phyloP scores from a whole-genome alignment of 257 asterid genomes.

The Primulina eburnea region DNA sequence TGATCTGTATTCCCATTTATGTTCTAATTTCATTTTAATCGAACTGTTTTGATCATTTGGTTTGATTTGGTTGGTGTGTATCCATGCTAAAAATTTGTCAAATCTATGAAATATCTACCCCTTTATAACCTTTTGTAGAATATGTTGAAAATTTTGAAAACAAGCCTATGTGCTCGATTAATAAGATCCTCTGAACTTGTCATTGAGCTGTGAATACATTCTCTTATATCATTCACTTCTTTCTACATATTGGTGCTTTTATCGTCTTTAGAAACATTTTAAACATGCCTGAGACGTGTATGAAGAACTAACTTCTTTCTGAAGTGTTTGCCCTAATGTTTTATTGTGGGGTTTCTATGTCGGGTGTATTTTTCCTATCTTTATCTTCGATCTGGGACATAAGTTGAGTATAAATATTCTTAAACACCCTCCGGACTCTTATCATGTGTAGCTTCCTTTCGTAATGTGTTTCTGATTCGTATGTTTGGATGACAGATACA shows the following conservation, averaged over 20 bases:
- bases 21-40: constrained; percentile 17
- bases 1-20: constrained; percentile 12
- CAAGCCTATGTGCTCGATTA: no score
- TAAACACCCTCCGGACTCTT: neutral
- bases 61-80: neutral
- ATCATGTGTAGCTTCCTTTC: neutral
- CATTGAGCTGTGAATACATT: neutral
- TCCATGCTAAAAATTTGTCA: neutral
- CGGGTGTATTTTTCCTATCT: neutral
- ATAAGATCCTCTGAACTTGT: neutral
- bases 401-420: neutral
- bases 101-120: neutral
- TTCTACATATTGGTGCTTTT: neutral
- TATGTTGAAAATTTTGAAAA: neutral
- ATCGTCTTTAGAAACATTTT: neutral
- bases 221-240: neutral
- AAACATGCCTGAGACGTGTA: neutral
- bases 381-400: neutral
- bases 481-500: neutral
- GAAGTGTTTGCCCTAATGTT: neutral
- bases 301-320: neutral
- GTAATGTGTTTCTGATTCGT: neutral
- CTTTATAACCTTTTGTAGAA: neutral
- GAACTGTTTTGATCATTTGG: neutral
- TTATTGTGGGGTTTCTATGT: neutral